Evolutionary conservation across 352 stramenopile genomes (phyloP).

Genomic region (Phytophthora pisi): DNA sequence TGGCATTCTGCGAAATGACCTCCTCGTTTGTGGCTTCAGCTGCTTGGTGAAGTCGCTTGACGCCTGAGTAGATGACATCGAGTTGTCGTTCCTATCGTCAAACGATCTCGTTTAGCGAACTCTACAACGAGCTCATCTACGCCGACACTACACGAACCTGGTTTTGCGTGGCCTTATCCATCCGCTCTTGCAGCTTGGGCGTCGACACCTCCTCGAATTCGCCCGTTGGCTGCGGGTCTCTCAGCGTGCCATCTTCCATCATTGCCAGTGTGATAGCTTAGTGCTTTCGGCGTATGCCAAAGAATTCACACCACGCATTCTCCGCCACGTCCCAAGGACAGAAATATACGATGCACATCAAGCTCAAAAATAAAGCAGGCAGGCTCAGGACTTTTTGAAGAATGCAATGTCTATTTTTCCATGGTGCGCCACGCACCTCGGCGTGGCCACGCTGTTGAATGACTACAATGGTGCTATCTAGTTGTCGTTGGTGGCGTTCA

Average conservation of each 20-base stretch:
- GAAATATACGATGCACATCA: slow-evolving; percentile 22
- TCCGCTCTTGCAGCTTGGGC: slow-evolving; percentile 56
- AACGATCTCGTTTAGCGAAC: not conserved
- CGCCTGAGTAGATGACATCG: slow-evolving; percentile 58
- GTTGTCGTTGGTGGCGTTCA: slow-evolving; percentile 46
- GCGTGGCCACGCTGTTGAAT: slow-evolving; percentile 15
- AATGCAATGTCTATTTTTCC: slow-evolving; percentile 37
- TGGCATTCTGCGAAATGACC: slow-evolving; percentile 58
- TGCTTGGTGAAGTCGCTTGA: slow-evolving; percentile 56
- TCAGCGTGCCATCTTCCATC: slow-evolving; percentile 27
- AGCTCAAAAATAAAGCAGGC: slow-evolving; percentile 17
- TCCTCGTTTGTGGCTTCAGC: slow-evolving; percentile 66
- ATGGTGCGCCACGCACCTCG: slow-evolving; percentile 12
- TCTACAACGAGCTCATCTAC: not conserved
- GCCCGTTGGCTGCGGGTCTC: slow-evolving; percentile 32
- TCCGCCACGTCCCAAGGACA: slow-evolving; percentile 33
- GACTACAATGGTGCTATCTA: slow-evolving; percentile 22
- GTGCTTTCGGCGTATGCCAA: not conserved
- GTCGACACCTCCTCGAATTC: slow-evolving; percentile 58
- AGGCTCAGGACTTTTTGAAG: not conserved
- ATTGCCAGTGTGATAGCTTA: slow-evolving; percentile 12
- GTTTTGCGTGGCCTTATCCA: slow-evolving; percentile 47
- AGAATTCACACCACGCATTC: slow-evolving; percentile 5
- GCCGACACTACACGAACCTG: slow-evolving; percentile 34
- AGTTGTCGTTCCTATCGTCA: slow-evolving; percentile 57